Evolutionary conservation across 495 filamentous ascomycete species (phyloP).

Genomic region (Glonium stellatum): DNA sequence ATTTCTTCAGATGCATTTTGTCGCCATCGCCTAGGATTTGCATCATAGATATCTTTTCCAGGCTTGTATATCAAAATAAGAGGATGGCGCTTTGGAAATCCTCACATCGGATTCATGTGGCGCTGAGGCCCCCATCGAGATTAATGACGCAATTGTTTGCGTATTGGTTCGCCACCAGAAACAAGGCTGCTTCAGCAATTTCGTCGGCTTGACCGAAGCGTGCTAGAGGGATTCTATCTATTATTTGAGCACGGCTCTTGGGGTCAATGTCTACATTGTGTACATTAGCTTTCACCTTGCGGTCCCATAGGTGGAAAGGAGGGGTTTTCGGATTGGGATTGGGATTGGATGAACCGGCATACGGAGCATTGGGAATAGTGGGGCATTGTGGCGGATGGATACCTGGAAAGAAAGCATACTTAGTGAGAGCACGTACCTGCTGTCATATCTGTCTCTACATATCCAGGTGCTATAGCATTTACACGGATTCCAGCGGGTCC

Average conservation of each 20-base stretch:
- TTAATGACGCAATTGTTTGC: conserved; percentile 80
- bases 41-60: background rate
- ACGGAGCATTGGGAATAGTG: background rate
- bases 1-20: no score
- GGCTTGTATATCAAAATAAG: conserved; percentile 1
- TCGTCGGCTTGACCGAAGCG: conserved; percentile 63
- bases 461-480: conserved; percentile 79
- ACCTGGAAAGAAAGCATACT: background rate
- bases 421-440: conserved; percentile 44
- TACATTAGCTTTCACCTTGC: conserved; percentile 2
- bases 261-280: conserved; percentile 2
- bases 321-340: background rate
- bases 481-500: conserved; percentile 54
- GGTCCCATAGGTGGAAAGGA: background rate
- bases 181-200: conserved; percentile 72
- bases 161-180: conserved; percentile 70
- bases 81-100: background rate
- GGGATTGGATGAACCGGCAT: background rate
- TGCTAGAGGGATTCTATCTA: conserved; percentile 54
- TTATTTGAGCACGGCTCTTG: background rate
- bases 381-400: background rate
- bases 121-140: conserved; percentile 78
- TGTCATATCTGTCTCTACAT: conserved; percentile 74
- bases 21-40: background rate
- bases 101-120: conserved; percentile 26